These are phyloP conservation scores for Aspergillus melleus DNA, from an alignment of 2,329 filamentous ascomycete genomes.

Conservation along the genomic window DNA sequence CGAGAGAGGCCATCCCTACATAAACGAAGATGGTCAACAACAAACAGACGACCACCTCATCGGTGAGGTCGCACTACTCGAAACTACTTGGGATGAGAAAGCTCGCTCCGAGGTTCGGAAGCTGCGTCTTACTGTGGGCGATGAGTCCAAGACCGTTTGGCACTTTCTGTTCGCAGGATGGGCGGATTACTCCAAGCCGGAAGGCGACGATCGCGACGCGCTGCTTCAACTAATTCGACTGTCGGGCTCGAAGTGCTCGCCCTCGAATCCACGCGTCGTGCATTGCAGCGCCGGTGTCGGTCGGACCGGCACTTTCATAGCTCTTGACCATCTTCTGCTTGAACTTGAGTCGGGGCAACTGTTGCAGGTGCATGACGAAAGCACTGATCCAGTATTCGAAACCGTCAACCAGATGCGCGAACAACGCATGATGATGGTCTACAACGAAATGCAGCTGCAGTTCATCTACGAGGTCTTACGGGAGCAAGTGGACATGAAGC, in stretches of 20 bases:
- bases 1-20: constrained; percentile 36
- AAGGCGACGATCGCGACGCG: constrained; percentile 52
- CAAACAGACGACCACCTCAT: constrained; percentile 65
- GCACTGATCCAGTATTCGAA: constrained; percentile 69
- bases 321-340: constrained; percentile 84
- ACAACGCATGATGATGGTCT: constrained; percentile 94
- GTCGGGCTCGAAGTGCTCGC: constrained; percentile 45
- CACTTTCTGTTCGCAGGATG: constrained; percentile 85
- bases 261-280: constrained; percentile 73
- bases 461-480: constrained; percentile 88
- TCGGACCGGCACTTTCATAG: constrained; percentile 91
- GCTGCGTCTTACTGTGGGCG: constrained; percentile 54
- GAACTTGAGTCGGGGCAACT: constrained; percentile 77
- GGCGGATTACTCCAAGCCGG: constrained; percentile 86
- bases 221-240: constrained; percentile 53
- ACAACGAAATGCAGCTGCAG: constrained; percentile 77
- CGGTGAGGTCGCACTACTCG: constrained; percentile 65
- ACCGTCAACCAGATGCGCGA: constrained; percentile 79
- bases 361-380: constrained; percentile 46
- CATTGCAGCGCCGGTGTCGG: constrained; percentile 93
- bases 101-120: constrained; percentile 71
- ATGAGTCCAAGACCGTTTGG: constrained; percentile 67
- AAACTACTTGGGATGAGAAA: constrained; percentile 54
- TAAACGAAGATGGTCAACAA: constrained; percentile 61
- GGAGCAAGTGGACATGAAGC: constrained; percentile 49